Evolutionary conservation across 2,329 filamentous ascomycete genomes (phyloP).

Genomic region (Aspergillus sojae): DNA sequence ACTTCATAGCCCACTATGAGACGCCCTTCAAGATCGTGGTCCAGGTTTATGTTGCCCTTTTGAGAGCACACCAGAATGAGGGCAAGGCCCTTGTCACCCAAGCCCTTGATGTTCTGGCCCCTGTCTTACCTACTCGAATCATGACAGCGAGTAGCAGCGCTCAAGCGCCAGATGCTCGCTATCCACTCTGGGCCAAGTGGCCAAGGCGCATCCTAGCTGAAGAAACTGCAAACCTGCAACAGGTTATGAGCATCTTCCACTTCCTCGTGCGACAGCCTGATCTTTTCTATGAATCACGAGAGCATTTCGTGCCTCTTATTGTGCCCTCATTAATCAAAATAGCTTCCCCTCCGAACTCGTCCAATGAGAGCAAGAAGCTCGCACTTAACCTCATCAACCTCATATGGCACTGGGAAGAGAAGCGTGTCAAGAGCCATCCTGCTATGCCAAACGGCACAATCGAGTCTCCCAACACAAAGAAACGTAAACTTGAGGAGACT

Average conservation of each 20-base stretch:
- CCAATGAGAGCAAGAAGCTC: conserved; percentile 87
- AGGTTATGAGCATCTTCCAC: conserved; percentile 96
- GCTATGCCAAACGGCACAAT: conserved; percentile 47
- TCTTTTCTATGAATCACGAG: conserved; percentile 91
- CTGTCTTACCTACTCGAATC: conserved; percentile 84
- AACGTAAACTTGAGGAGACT: conserved; percentile 74
- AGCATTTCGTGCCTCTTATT: conserved; percentile 87
- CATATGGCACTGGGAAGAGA: conserved; percentile 91
- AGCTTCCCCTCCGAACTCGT: conserved; percentile 75
- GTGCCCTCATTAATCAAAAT: conserved; percentile 89
- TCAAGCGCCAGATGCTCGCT: conserved; percentile 68
- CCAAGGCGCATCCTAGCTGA: conserved; percentile 89
- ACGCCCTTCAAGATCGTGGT: conserved; percentile 94
- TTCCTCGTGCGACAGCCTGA: conserved; percentile 92
- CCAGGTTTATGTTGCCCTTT: conserved; percentile 88
- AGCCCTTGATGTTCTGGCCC: conserved; percentile 91
- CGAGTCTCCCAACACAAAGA: conserved; percentile 72
- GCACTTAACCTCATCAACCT: conserved; percentile 88
- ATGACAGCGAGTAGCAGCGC: conserved; percentile 49
- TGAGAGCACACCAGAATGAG: conserved; percentile 94
- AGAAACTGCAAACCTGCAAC: conserved; percentile 91
- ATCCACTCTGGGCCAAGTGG: conserved; percentile 83
- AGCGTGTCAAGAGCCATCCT: conserved; percentile 62
- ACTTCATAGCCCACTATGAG: conserved; percentile 96
- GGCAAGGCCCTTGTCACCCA: conserved; percentile 90